Percentiles rank a stretch among this genome's conserved stretches.
Evolutionary conservation across 202 grass and related monocot genomes (phyloP).

Genomic region (Zizania palustris): DNA sequence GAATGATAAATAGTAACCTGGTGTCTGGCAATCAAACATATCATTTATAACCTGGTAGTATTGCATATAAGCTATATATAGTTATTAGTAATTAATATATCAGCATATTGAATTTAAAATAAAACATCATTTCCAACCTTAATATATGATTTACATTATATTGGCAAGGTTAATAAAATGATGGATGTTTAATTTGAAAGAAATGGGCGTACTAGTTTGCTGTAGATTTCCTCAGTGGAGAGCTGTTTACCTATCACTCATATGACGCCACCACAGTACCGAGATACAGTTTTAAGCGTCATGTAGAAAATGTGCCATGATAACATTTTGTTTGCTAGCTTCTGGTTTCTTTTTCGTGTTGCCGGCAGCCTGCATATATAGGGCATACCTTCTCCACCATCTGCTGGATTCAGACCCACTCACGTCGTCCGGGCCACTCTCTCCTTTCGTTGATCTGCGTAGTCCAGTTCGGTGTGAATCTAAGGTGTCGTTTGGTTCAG

Average conservation of each 20-base stretch:
- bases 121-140: neutral
- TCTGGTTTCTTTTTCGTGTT: constrained; percentile 35
- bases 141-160: neutral
- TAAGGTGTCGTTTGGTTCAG: too few relatives aligned
- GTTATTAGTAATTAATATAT: neutral
- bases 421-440: too few relatives aligned
- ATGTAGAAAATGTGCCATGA: constrained; percentile 23
- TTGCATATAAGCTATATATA: neutral
- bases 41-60: neutral
- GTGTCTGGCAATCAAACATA: neutral
- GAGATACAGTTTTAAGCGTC: constrained; percentile 43
- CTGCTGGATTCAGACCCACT: too few relatives aligned
- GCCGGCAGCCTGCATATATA: constrained; percentile 37
- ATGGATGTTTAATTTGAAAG: neutral
- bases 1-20: too few relatives aligned
- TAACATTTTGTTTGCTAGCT: constrained; percentile 47
- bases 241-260: constrained; percentile 48
- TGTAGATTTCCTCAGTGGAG: constrained; percentile 40
- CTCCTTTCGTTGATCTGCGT: too few relatives aligned
- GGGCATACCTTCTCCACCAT: constrained; percentile 4
- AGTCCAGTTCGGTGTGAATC: too few relatives aligned
- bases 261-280: constrained; percentile 41
- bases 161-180: neutral
- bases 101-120: too few relatives aligned
- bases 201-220: constrained; percentile 24